Percentiles rank a stretch among this genome's conserved stretches.
These are phyloP conservation scores for Trichomonas vaginalis DNA, from an alignment of 208 protist genomes.

Conservation along the genomic window DNA sequence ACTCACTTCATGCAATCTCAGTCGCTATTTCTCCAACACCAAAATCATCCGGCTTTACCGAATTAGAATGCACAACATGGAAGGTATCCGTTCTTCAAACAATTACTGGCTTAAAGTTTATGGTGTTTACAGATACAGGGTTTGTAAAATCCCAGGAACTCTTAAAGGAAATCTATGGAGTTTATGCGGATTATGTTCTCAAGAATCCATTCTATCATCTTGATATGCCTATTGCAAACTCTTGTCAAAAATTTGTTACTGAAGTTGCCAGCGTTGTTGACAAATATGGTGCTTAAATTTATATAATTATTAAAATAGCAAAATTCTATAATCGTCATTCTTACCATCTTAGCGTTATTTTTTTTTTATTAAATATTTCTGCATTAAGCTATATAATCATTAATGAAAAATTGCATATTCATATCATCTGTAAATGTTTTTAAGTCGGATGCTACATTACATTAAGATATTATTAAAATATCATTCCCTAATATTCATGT, in stretches of 20 bases:
- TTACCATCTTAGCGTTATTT: too few species aligned
- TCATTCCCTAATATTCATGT: too few species aligned
- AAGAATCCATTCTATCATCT: constrained; percentile 11
- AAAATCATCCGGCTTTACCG: constrained; percentile 9
- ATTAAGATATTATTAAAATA: too few species aligned
- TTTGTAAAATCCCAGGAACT: not conserved
- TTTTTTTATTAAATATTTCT: too few species aligned
- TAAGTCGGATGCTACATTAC: too few species aligned
- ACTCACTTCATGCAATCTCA: constrained; percentile 14
- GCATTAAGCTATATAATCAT: too few species aligned
- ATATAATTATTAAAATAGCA: not conserved
- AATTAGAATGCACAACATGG: not conserved
- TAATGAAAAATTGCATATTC: too few species aligned
- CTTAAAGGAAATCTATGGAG: not conserved
- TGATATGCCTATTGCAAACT: constrained; percentile 13
- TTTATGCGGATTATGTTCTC: constrained; percentile 1
- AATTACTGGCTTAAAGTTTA: not conserved
- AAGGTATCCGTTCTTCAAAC: not conserved
- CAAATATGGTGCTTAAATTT: not conserved
- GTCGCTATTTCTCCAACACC: not conserved
- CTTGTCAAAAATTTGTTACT: constrained; percentile 19
- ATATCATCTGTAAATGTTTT: too few species aligned
- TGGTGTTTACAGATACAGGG: not conserved
- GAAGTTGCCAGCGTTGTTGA: not conserved
- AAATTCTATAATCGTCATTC: too few species aligned